phyloP scores from a whole-genome alignment of 1,284 basidiomycete species.

The Ceratobasidium theobromae region DNA sequence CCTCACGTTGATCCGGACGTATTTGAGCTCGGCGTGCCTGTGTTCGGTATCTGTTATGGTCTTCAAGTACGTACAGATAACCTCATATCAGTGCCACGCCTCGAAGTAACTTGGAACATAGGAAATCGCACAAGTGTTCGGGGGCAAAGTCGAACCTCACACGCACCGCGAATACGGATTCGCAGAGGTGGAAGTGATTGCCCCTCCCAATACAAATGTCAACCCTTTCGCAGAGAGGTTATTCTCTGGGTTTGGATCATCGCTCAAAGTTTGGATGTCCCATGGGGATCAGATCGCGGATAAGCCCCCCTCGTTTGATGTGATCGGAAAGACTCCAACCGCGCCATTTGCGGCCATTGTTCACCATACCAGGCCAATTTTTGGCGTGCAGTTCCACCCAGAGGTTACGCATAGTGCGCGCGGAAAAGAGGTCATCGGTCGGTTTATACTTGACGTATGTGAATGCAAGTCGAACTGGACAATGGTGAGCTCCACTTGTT shows the following conservation, averaged over 20 bases:
- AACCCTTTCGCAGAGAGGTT: constrained; percentile 68
- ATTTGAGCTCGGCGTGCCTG: constrained; percentile 88
- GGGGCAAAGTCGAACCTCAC: constrained; percentile 85
- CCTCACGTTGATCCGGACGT: constrained; percentile 96
- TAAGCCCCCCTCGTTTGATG: constrained; percentile 81
- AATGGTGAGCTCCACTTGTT: constrained; percentile 62
- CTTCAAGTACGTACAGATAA: constrained; percentile 65
- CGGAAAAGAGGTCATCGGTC: constrained; percentile 88
- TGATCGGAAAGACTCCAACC: constrained; percentile 83
- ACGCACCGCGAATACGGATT: constrained; percentile 96
- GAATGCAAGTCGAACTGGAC: constrained; percentile 86
- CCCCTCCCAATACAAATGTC: constrained; percentile 55
- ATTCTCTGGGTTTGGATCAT: constrained; percentile 49
- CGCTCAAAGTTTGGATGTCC: constrained; percentile 94
- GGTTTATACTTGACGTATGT: constrained; percentile 87
- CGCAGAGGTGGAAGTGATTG: constrained; percentile 76
- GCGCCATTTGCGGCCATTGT: constrained; percentile 95
- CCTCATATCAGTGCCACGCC: background rate
- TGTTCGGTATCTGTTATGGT: constrained; percentile 98
- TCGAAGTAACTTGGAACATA: constrained; percentile 42
- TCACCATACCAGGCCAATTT: constrained; percentile 87
- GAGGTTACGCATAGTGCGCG: constrained; percentile 95
- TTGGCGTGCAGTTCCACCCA: constrained; percentile 98
- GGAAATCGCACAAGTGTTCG: constrained; percentile 92
- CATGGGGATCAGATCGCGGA: constrained; percentile 93